Conservation (phyloP, 2,329 filamentous ascomycete genomes). For the Tolypocladium sp. region DNA sequence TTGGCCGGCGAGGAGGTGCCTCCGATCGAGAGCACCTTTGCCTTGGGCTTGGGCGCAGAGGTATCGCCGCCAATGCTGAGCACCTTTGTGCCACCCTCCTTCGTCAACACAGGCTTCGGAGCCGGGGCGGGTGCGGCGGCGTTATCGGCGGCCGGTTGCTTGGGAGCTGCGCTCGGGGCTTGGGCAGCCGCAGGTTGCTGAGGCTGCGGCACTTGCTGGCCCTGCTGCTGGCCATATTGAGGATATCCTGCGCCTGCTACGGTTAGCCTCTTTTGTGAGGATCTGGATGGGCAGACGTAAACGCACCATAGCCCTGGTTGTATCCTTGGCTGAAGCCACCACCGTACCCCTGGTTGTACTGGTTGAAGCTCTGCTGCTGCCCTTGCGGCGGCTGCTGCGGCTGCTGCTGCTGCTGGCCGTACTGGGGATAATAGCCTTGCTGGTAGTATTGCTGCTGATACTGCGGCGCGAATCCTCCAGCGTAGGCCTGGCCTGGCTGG, state of each 20-base stretch:
- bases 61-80: constrained; percentile 57
- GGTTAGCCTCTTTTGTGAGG: constrained; percentile 6
- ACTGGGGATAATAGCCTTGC: constrained; percentile 50
- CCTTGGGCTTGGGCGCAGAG: constrained; percentile 44
- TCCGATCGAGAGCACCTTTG: constrained; percentile 37
- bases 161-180: constrained; percentile 35
- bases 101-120: constrained; percentile 42
- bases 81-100: constrained; percentile 53
- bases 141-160: constrained; percentile 13
- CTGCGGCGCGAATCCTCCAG: constrained; percentile 45
- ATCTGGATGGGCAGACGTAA: constrained; percentile 1
- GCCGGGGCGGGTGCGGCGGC: constrained; percentile 34
- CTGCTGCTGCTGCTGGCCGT: constrained; percentile 43
- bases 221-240: constrained; percentile 41
- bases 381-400: constrained; percentile 29
- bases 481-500: constrained; percentile 62
- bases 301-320: constrained; percentile 34
- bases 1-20: constrained; percentile 24
- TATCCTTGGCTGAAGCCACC: constrained; percentile 41
- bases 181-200: constrained; percentile 30
- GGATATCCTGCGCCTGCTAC: constrained; percentile 39
- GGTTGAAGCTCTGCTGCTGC: constrained; percentile 35
- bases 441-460: constrained; percentile 47
- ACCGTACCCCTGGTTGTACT: constrained; percentile 45
- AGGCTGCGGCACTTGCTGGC: constrained; percentile 30